These are phyloP conservation scores for Ramicandelaber brevisporus DNA, from an alignment of 192 early-diverging fungal genomes.

Conservation along the genomic window DNA sequence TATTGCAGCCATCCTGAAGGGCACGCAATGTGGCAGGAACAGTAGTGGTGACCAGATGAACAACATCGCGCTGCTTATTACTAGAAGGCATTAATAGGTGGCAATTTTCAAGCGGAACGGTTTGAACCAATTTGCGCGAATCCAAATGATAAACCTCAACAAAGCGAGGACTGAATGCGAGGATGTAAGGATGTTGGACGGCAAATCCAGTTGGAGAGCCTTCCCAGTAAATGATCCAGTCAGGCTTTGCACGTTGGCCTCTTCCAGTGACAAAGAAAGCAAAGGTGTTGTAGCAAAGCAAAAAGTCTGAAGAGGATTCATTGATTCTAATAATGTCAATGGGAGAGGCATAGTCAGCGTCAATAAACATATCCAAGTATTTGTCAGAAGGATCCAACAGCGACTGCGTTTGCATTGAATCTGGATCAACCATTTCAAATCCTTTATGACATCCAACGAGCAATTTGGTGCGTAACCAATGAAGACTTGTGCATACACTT, in stretches of 20 bases:
- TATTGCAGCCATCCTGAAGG: too few species aligned
- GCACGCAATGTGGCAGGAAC: too few species aligned
- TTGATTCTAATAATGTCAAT: constrained; percentile 59
- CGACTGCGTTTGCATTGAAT: constrained; percentile 59
- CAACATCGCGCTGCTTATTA: too few species aligned
- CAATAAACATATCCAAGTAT: constrained; percentile 47
- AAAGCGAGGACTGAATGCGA: constrained; percentile 74
- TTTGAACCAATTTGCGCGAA: constrained; percentile 35
- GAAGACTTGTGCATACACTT: constrained; percentile 60
- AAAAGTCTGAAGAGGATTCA: constrained; percentile 46
- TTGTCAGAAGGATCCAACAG: constrained; percentile 66
- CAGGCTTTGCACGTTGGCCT: constrained; percentile 40
- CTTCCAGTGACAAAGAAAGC: constrained; percentile 80
- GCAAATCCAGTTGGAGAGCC: constrained; percentile 69
- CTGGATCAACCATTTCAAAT: constrained; percentile 80
- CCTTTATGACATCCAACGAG: constrained; percentile 79
- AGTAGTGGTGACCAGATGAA: too few species aligned
- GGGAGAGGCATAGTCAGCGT: constrained; percentile 49
- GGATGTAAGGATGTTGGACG: constrained; percentile 53
- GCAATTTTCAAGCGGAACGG: too few species aligned
- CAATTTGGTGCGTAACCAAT: constrained; percentile 60
- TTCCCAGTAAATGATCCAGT: constrained; percentile 72
- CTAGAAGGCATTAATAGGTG: too few species aligned
- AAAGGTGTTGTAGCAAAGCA: constrained; percentile 87
- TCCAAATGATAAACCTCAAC: constrained; percentile 73